Conservation (phyloP, 2,329 filamentous ascomycete species). For the Phoma sp. region DNA sequence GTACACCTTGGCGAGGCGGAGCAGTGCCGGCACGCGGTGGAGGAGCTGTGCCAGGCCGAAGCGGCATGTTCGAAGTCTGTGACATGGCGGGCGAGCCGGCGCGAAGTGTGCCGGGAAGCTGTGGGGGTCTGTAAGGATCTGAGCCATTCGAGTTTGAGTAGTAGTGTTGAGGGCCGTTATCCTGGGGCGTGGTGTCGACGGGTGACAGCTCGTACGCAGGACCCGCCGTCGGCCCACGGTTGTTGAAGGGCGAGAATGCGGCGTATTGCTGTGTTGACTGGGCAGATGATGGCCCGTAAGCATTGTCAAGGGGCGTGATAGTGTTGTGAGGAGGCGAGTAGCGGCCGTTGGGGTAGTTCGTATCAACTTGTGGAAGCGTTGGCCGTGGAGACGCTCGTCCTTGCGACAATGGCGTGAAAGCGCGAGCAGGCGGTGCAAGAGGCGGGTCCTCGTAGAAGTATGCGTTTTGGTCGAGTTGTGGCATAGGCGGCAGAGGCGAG, state of each 20-base stretch:
- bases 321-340: slow-evolving; percentile 32
- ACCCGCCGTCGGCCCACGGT: slow-evolving; percentile 31
- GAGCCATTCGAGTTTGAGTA: slow-evolving; percentile 28
- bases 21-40: slow-evolving; percentile 36
- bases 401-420: slow-evolving; percentile 42
- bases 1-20: slow-evolving; percentile 42
- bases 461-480: slow-evolving; percentile 35
- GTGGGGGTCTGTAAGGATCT: slow-evolving; percentile 33
- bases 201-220: slow-evolving; percentile 45
- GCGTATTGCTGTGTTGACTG: slow-evolving; percentile 29
- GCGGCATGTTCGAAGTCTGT: slow-evolving; percentile 28
- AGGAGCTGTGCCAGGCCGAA: slow-evolving; percentile 26
- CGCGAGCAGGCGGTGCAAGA: slow-evolving; percentile 30
- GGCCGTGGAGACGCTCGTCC: slow-evolving; percentile 38
- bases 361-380: slow-evolving; percentile 40
- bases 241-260: slow-evolving; percentile 43
- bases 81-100: slow-evolving; percentile 38
- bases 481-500: slow-evolving; percentile 41
- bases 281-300: slow-evolving; percentile 6
- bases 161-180: slow-evolving; percentile 24
- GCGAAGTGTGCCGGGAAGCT: slow-evolving; percentile 34
- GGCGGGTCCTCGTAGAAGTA: slow-evolving; percentile 38
- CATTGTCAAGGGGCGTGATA: slow-evolving; percentile 31
- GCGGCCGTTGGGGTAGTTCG: slow-evolving; percentile 31
- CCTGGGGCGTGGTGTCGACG: slow-evolving; percentile 36